Percentiles rank a stretch among this genome's conserved stretches.
Conservation (phyloP, 768 basidiomycete species). For the Pulveroboletus sp. region DNA sequence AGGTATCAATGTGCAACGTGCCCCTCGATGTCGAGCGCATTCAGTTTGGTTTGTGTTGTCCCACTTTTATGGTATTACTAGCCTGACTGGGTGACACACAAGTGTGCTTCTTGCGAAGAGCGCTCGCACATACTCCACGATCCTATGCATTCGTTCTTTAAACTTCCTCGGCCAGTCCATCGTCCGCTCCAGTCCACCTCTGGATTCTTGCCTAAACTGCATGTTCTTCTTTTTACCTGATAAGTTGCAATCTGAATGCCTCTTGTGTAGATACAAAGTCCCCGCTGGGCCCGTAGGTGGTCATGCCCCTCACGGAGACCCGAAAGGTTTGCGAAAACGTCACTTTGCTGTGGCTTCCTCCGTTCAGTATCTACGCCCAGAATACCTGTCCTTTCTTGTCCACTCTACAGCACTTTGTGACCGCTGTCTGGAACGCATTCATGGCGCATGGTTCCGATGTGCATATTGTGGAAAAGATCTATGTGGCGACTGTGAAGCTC, state of each 20-base stretch:
- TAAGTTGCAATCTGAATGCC: constrained; percentile 3
- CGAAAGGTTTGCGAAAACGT: constrained; percentile 45
- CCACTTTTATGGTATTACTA: neutral
- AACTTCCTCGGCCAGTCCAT: constrained; percentile 75
- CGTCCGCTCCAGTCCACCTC: constrained; percentile 46
- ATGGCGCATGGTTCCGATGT: constrained; percentile 90
- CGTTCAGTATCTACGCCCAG: constrained; percentile 32
- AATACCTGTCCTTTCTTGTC: constrained; percentile 54
- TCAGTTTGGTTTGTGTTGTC: constrained; percentile 56
- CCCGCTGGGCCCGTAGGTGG: constrained; percentile 55
- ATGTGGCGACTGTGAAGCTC: constrained; percentile 76
- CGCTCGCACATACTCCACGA: constrained; percentile 78
- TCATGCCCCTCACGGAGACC: constrained; percentile 37
- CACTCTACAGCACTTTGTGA: constrained; percentile 79
- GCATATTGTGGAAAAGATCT: constrained; percentile 84
- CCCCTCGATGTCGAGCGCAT: constrained; percentile 64
- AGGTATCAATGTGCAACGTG: constrained; percentile 92
- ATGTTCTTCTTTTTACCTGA: constrained; percentile 17
- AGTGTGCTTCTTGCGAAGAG: constrained; percentile 82
- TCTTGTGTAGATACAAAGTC: constrained; percentile 50
- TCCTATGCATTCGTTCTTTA: constrained; percentile 84
- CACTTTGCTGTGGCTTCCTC: neutral
- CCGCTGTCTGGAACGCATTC: constrained; percentile 74
- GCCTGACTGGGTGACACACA: neutral
- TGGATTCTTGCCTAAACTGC: constrained; percentile 72